Percentiles rank a stretch among this genome's conserved stretches.
phyloP scores from a whole-genome alignment of 305 asterid genomes.

The Caryopteris hybrid region DNA sequence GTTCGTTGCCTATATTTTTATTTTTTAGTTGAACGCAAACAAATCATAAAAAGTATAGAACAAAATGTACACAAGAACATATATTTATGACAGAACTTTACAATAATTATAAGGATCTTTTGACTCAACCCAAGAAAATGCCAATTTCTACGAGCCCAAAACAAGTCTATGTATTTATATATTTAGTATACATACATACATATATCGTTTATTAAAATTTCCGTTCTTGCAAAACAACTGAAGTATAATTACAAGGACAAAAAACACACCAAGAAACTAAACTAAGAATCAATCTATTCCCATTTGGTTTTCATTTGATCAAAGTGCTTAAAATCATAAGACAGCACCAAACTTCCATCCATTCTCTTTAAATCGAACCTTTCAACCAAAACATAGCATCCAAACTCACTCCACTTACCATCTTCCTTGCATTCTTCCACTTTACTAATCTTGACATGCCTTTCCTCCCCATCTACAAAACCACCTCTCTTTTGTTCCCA shows the following conservation, averaged over 20 bases:
- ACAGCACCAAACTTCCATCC: conserved; percentile 45
- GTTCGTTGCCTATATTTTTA: no score
- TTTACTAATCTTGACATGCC: conserved; percentile 27
- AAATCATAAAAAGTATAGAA: no score
- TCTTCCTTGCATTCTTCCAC: conserved; percentile 27
- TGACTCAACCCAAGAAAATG: no score
- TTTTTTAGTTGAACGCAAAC: no score
- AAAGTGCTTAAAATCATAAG: conserved; percentile 42
- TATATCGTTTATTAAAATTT: no score
- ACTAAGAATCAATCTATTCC: conserved; percentile 17
- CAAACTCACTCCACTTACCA: conserved; percentile 37
- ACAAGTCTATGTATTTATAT: no score
- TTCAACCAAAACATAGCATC: conserved; percentile 64
- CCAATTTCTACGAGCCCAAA: no score
- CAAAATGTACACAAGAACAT: no score
- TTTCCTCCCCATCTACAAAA: conserved; percentile 27
- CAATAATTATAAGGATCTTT: no score
- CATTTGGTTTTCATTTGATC: conserved; percentile 35
- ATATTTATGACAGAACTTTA: no score
- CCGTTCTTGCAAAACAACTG: not conserved
- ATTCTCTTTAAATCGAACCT: conserved; percentile 50
- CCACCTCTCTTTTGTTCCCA: conserved; percentile 64
- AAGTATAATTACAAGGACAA: not conserved
- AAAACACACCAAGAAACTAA: not conserved
- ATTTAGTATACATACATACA: no score